Evolutionary conservation across 2,329 filamentous ascomycete species (phyloP).

Genomic region (Aspergillus costaricaensis): DNA sequence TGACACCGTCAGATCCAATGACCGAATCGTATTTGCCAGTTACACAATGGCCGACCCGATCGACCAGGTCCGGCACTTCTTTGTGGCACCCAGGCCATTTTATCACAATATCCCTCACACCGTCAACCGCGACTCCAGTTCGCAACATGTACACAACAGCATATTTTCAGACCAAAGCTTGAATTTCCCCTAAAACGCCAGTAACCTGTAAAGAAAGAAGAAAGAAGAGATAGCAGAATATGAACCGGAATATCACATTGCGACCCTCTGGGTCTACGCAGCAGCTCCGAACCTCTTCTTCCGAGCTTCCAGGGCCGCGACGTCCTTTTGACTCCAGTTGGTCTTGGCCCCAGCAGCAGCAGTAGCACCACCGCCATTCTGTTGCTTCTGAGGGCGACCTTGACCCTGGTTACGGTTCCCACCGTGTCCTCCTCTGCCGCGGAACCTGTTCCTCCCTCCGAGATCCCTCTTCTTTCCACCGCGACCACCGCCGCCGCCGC

Average conservation of each 20-base stretch:
- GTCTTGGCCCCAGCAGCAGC: constrained; percentile 16
- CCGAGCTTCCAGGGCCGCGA: constrained; percentile 47
- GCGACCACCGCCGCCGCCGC: constrained; percentile 29
- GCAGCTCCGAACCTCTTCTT: constrained; percentile 49
- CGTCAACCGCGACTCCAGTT: not conserved
- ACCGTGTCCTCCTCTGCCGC: constrained; percentile 22
- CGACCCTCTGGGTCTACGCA: constrained; percentile 18
- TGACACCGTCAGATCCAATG: not conserved
- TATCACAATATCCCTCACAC: not conserved
- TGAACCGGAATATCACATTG: constrained; percentile 8
- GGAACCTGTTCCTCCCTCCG: constrained; percentile 35
- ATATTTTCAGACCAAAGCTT: not conserved
- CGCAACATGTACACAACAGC: not conserved
- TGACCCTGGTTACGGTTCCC: constrained; percentile 27
- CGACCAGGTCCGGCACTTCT: not conserved
- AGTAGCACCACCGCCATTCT: constrained; percentile 20
- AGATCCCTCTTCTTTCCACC: constrained; percentile 46
- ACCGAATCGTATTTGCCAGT: constrained; percentile 1
- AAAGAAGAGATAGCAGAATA: constrained; percentile 9
- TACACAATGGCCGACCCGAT: constrained; percentile 2
- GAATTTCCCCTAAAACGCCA: constrained; percentile 19
- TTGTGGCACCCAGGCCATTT: not conserved
- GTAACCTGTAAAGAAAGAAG: constrained; percentile 17
- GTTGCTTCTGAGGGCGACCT: constrained; percentile 20
- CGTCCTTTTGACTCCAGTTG: constrained; percentile 45